Evolutionary conservation across 495 filamentous ascomycete species (phyloP), one percentile per base, ranked within the genome.

Genomic region (Umbilicaria muhlenbergii): DNA sequence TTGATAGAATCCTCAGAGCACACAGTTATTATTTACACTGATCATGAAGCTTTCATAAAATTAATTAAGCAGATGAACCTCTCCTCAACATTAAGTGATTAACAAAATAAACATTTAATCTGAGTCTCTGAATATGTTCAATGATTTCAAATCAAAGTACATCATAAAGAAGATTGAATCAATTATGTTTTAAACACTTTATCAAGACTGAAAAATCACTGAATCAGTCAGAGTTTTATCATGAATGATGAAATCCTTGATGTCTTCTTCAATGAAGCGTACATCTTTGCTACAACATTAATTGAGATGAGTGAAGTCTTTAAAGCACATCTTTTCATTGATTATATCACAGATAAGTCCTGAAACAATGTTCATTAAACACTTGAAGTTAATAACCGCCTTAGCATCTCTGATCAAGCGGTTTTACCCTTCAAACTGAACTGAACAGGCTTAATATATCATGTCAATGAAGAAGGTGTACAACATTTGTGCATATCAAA

Each of bases 401-500:
- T 28, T 10, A 28, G 6, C 7, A 5, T 4, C 1, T 24, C 11
- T 16, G 39, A 41, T 41, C 17, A 21, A 2, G 8, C 39, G 6
- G 32, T 31, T 12, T 11, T 32, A 10, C 17, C 8, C 1, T 38
- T 44, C 11, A 2, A 34, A 6, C 35, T 45, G n/a, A 15, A 39
- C 1, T 11, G 19, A 1, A 18, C n/a, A 14, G 36, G 37, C n/a
- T 10, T 45, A 10, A 13, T 45, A 11, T 45, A 45, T n/a, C 33
- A 32, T 34, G 39, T 21, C 0, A 11, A 6, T 32, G 3, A 14
- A 6, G 43, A 45, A 33, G 28, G 36, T 2, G 10, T 32, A 1
- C 24, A 46, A 32, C 5, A 42, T 1, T 31, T 52, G 11, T 45
- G 24, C 36, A 52, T 50, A 8, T 41, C 38, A 28, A 5, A 28